These are phyloP conservation scores for Boletus tylopilopsis DNA, from an alignment of 768 basidiomycete genomes.

Conservation along the genomic window DNA sequence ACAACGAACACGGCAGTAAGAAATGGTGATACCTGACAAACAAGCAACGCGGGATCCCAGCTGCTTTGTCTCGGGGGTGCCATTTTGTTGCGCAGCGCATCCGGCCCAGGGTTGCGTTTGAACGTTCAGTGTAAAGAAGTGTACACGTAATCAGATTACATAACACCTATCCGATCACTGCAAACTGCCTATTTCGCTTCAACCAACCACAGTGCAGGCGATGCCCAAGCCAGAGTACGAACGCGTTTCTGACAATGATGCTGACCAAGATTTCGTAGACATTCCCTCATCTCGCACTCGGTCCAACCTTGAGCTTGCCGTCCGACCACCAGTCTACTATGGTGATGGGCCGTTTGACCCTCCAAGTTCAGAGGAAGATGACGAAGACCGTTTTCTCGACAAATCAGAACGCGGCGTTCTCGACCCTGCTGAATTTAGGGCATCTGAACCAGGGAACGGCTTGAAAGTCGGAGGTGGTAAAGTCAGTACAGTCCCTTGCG, in stretches of 20 bases:
- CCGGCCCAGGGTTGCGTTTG: background rate
- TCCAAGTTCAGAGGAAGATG: constrained; percentile 77
- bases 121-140: background rate
- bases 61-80: constrained; percentile 43
- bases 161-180: constrained; percentile 12
- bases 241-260: constrained; percentile 25
- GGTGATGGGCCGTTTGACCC: constrained; percentile 75
- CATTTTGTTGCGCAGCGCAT: constrained; percentile 20
- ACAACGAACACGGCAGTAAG: background rate
- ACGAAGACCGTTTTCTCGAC: constrained; percentile 44
- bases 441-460: constrained; percentile 28
- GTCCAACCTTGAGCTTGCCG: constrained; percentile 7
- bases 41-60: constrained; percentile 88
- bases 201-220: background rate
- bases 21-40: constrained; percentile 65
- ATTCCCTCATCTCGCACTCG: background rate
- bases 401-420: constrained; percentile 33
- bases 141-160: constrained; percentile 14
- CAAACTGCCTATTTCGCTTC: constrained; percentile 6
- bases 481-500: constrained; percentile 27
- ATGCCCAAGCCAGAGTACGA: constrained; percentile 32
- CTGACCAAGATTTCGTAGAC: constrained; percentile 19
- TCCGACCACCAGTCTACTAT: constrained; percentile 51
- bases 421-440: constrained; percentile 8
- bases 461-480: constrained; percentile 36